phyloP scores from a whole-genome alignment of 2,329 filamentous ascomycete genomes.

The Clonostachys chloroleuca region DNA sequence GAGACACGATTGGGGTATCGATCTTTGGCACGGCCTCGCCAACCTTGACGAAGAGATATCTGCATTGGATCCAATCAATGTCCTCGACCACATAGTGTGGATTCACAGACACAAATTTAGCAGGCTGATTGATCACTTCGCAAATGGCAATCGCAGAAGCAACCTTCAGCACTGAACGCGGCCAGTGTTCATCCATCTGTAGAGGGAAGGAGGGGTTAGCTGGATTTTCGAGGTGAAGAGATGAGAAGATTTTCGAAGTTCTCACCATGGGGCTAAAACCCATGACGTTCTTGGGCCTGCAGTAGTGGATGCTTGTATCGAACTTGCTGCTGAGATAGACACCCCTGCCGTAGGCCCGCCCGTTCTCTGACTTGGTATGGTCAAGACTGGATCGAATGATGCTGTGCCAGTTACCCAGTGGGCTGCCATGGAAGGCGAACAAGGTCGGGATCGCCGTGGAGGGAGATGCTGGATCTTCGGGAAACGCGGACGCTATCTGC shows the following conservation, averaged over 20 bases:
- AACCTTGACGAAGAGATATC: slow-evolving; percentile 64
- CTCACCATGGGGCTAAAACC: no score
- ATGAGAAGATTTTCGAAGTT: no score
- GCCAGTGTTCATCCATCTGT: slow-evolving; percentile 42
- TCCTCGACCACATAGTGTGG: slow-evolving; percentile 71
- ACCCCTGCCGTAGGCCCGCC: slow-evolving; percentile 71
- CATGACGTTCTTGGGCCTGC: no score
- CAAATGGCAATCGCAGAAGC: slow-evolving; percentile 66
- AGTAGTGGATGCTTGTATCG: slow-evolving; percentile 50
- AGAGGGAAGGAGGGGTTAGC: no score
- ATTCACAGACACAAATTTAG: slow-evolving; percentile 45
- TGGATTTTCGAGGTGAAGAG: no score
- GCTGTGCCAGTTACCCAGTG: slow-evolving; percentile 77
- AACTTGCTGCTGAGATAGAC: slow-evolving; percentile 72
- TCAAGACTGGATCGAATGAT: slow-evolving; percentile 82
- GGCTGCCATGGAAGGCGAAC: slow-evolving; percentile 84
- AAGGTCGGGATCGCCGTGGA: slow-evolving; percentile 56
- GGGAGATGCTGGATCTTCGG: slow-evolving; percentile 23
- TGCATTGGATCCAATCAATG: slow-evolving; percentile 83
- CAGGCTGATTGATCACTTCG: slow-evolving; percentile 75
- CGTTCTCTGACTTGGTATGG: slow-evolving; percentile 58
- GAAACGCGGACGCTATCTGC: slow-evolving; percentile 35
- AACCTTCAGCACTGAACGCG: slow-evolving; percentile 60
- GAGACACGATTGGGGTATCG: no score
- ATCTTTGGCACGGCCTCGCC: no score